Base-by-base conservation (phyloP, 192 early-diverging fungal species). In the Cladochytrium replicatum region DNA sequence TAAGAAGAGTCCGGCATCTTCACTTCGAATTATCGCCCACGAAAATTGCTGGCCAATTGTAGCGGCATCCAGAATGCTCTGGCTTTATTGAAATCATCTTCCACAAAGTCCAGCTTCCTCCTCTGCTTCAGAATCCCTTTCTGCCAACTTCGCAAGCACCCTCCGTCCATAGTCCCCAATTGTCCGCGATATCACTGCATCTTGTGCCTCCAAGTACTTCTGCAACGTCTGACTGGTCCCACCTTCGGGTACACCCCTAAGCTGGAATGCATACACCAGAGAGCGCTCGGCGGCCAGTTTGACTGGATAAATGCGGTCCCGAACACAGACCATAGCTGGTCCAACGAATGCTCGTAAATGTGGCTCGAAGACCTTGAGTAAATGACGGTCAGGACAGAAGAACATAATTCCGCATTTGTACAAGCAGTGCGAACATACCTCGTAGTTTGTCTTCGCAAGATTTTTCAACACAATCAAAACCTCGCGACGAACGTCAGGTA, bases 241-340 rank as follows among this genome's bases (percentile, higher is more conserved):
- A 4, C 65, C 57, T 2, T 39, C 40, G 28, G 68, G 70, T 7
- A 64, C 72, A 24, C 77, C 64, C 1, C 71, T 69, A 46, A 93
- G 52, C 17, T 83, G 68, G 28, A 95, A 50, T 9, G 79, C 44
- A 45, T 87, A 77, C 23, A 91, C 48, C 52, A 93, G 57, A 4
- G 87, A 74, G 13, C 86, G 72, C 61, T 95, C 92, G 0, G 87
- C 82, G 3, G 88, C 85, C 38, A 90, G 55, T 59, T 94, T 95
- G 43, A 94, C 74, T 4, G 88, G 79, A 31, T 86, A 75, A 15
- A 74, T 81, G 37, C 89, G 78, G 48, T 89, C 86, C 8, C 86
- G 80, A 9, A 86, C 88, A 57, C 68, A 74, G 2, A 55, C 47
- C 77, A 94, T 84, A 3, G 82, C 68, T 0, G 75, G 69, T 0